Conservation (phyloP, 108 stramenopile genomes). For the Nitzschia sp. region DNA sequence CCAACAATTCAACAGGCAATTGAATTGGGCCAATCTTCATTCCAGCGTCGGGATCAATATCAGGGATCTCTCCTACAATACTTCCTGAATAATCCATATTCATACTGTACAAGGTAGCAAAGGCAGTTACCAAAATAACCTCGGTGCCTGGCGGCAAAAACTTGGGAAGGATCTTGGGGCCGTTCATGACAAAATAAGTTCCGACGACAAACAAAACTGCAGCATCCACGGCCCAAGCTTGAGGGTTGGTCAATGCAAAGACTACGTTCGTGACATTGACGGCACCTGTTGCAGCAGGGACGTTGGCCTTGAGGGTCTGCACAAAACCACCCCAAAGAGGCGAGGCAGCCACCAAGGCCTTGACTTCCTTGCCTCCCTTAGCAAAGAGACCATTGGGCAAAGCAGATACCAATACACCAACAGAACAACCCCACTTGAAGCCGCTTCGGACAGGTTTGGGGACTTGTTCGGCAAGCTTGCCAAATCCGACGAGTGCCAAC, state of each 20-base stretch:
- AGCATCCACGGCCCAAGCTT: slow-evolving; percentile 56
- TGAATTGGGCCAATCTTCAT: slow-evolving; percentile 53
- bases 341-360: slow-evolving; percentile 47
- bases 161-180: slow-evolving; percentile 52
- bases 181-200: slow-evolving; percentile 69
- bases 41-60: slow-evolving; percentile 59
- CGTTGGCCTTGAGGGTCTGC: slow-evolving; percentile 27
- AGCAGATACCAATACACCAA: slow-evolving; percentile 71
- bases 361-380: slow-evolving; percentile 48
- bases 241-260: slow-evolving; percentile 59
- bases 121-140: slow-evolving; percentile 69
- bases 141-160: slow-evolving; percentile 74
- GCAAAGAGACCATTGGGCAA: slow-evolving; percentile 71
- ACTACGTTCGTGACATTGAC: slow-evolving; percentile 58
- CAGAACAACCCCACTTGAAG: slow-evolving; percentile 85
- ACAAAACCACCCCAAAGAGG: slow-evolving; percentile 36
- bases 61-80: slow-evolving; percentile 81
- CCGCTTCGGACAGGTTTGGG: slow-evolving; percentile 67
- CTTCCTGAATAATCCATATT: slow-evolving; percentile 59
- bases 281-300: slow-evolving; percentile 64
- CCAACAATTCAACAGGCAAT: slow-evolving; percentile 66
- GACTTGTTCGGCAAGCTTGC: slow-evolving; percentile 55
- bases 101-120: slow-evolving; percentile 64
- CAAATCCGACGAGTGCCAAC: slow-evolving; percentile 68
- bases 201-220: slow-evolving; percentile 60